A percentile compares a stretch with the other conserved stretches of the same genome.
Evolutionary conservation across 176 grass and related monocot species (phyloP).

Genomic region (Carex kokanica): DNA sequence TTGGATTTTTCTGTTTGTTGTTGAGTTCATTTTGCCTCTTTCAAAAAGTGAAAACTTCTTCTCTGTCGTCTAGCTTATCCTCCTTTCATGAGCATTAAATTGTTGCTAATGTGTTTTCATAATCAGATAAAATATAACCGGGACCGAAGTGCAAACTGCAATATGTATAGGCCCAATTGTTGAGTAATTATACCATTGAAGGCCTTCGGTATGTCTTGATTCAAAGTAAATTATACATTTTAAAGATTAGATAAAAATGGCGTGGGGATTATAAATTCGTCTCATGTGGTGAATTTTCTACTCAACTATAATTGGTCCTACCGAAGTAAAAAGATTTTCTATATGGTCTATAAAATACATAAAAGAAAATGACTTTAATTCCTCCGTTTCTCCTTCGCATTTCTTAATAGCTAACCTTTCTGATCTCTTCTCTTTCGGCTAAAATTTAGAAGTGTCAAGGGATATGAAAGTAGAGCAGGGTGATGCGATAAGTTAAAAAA

Average conservation of each 20-base stretch:
- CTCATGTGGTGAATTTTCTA: not conserved
- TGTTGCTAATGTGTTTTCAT: not conserved
- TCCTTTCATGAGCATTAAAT: not conserved
- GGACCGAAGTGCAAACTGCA: not conserved
- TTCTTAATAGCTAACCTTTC: not conserved
- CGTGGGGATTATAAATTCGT: not conserved
- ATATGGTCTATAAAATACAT: not conserved
- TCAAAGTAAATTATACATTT: not conserved
- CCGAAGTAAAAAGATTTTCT: not conserved
- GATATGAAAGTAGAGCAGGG: not conserved
- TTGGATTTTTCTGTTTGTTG: constrained; percentile 25
- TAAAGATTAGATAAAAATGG: not conserved
- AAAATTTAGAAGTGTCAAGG: not conserved
- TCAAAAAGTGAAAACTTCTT: not conserved
- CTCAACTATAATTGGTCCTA: not conserved
- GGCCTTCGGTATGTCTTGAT: not conserved
- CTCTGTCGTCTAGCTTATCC: not conserved
- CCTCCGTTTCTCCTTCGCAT: not conserved
- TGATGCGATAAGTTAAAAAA: not conserved
- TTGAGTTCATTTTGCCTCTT: constrained; percentile 15
- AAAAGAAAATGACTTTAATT: not conserved
- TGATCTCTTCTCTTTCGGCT: not conserved
- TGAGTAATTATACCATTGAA: not conserved
- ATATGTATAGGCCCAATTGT: not conserved
- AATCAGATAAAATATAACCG: not conserved